Conservation (phyloP, 257 asterid species). For the Vinca minor region DNA sequence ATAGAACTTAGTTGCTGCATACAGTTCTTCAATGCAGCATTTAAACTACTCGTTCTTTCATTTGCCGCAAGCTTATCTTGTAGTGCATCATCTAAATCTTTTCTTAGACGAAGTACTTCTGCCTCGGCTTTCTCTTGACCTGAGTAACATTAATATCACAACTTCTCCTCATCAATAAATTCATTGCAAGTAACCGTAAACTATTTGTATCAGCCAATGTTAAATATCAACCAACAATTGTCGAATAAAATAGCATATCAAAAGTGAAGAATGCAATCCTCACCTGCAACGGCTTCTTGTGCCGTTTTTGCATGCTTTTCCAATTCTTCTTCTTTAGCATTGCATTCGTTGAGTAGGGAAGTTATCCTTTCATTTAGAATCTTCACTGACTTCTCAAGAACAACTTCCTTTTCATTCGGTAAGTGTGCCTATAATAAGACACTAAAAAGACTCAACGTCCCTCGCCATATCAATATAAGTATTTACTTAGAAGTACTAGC, state of each 20-base stretch:
- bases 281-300: conserved; percentile 56
- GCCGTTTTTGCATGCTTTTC: conserved; percentile 27
- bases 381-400: conserved; percentile 43
- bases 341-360: conserved; percentile 45
- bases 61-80: conserved; percentile 36
- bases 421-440: conserved; percentile 9
- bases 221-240: too few species aligned
- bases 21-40: conserved; percentile 52
- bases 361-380: conserved; percentile 49
- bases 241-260: too few species aligned
- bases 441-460: not conserved
- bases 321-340: conserved; percentile 48
- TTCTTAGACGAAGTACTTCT: conserved; percentile 29
- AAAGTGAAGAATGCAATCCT: too few species aligned
- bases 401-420: conserved; percentile 45
- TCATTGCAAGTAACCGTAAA: too few species aligned
- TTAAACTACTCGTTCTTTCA: conserved; percentile 45
- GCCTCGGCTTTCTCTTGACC: conserved; percentile 57
- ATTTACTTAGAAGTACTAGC: not conserved
- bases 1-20: conserved; percentile 48
- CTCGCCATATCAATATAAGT: not conserved
- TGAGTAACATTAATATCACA: too few species aligned
- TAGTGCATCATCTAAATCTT: conserved; percentile 39
- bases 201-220: too few species aligned
- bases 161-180: too few species aligned